A percentile compares a stretch with the other conserved stretches of the same genome.
These are phyloP conservation scores for Funneliformis mosseae DNA, from an alignment of 192 early-diverging fungal genomes.

Conservation along the genomic window DNA sequence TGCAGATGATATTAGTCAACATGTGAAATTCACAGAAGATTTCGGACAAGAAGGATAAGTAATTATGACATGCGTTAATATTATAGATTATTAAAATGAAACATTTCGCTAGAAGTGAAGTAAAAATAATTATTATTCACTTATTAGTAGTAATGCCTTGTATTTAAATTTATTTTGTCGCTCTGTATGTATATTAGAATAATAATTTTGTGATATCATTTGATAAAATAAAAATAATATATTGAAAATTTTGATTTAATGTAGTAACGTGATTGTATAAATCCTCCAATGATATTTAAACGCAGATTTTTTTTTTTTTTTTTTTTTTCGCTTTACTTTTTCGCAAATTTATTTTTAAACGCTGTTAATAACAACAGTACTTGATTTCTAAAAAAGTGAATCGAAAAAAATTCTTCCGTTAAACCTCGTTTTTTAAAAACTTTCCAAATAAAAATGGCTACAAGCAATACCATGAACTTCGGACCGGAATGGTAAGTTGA, in stretches of 20 bases:
- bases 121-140: too few species aligned
- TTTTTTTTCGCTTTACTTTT: neutral
- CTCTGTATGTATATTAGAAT: too few species aligned
- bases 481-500: conserved; percentile 72
- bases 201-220: too few species aligned
- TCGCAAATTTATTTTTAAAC: neutral
- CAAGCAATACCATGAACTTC: conserved; percentile 72
- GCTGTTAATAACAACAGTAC: neutral
- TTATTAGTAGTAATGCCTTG: too few species aligned
- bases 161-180: too few species aligned
- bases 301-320: too few species aligned
- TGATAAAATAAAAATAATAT: too few species aligned
- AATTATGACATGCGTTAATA: neutral
- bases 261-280: too few species aligned
- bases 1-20: conserved; percentile 73
- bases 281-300: too few species aligned
- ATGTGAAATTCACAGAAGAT: conserved; percentile 90
- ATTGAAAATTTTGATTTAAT: too few species aligned
- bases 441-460: conserved; percentile 15
- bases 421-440: neutral
- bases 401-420: neutral
- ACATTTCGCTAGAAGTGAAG: too few species aligned
- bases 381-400: neutral
- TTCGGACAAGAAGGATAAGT: conserved; percentile 62
- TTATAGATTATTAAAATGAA: too few species aligned